Evolutionary conservation across 305 asterid genomes (phyloP), one percentile per base, ranked within the genome.

Genomic region (Stenogyne calaminthoides): DNA sequence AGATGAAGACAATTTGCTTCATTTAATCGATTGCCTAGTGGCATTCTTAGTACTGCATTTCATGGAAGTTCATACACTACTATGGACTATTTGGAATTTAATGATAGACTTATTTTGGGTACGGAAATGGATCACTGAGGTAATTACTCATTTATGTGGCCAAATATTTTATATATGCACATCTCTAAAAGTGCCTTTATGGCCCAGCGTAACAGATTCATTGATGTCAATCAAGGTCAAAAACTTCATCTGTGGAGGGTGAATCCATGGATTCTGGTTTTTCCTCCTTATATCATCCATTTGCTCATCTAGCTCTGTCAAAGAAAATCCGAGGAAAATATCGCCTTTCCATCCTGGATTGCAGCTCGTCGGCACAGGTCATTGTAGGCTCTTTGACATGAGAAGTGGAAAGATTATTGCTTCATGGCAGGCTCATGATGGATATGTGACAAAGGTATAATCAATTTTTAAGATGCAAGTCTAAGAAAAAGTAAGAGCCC

Each of bases 391-490:
- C 69, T 87, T 89, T 83, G 99, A 95, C 86, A 77, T 90, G 82
- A 89, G 97, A 80, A 87, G 96, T 80, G 99, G 98, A 72, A 85
- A 85, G 74, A 82, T 89, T 64, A 89, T 91, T 78, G 76, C 96
- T 27, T 86, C 95, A 49, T 92, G 99, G 99, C 96, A 92, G 83
- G 99, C 96, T 76, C 98, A 95, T 84, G 98, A 95, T 85, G 98
- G 98, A 77, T 95, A 86, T 75, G 89, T 95, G 82, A 95, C 98
- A 66, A 88, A 95, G 98, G 99, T 95, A 92, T 73, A 37, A 40
- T 71, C 69, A 64, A 25, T 34, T 58, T n/a, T 34, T 57, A 63
- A 61, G 77, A 74, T 29, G 70, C 51, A 56, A 71, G 34, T 69
- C 42, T 73, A 27, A 75, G 40, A 61, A 55, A 67, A 6, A 32